A percentile compares a stretch with the other conserved stretches of the same genome.
These are phyloP conservation scores for Kurtzmaniella quercitrusa DNA, from an alignment of 1,139 yeast genomes.

Conservation along the genomic window DNA sequence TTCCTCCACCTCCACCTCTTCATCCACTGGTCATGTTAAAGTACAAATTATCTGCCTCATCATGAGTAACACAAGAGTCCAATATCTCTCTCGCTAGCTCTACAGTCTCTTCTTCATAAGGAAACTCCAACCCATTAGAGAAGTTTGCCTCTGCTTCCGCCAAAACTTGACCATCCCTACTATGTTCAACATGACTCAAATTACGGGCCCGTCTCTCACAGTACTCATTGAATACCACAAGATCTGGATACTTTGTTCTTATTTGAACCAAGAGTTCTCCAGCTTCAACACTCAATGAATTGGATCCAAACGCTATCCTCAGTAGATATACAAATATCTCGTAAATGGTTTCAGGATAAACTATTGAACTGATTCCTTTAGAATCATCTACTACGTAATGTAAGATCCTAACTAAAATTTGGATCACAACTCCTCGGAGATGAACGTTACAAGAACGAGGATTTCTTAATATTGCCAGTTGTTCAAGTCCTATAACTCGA, in stretches of 20 bases:
- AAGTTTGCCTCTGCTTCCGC: constrained; percentile 37
- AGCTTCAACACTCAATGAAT: constrained; percentile 34
- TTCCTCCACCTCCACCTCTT: too few relatives aligned
- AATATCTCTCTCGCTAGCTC: constrained; percentile 70
- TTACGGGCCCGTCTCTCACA: constrained; percentile 42
- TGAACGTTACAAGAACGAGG: constrained; percentile 45
- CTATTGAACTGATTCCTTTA: constrained; percentile 26
- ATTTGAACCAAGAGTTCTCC: constrained; percentile 25
- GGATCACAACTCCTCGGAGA: constrained; percentile 40
- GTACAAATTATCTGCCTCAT: constrained; percentile 75
- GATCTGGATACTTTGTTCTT: constrained; percentile 19
- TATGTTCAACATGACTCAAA: constrained; percentile 26
- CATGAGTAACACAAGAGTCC: constrained; percentile 65
- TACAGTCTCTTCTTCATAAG: constrained; percentile 59
- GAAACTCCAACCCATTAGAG: constrained; percentile 58
- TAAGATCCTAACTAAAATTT: constrained; percentile 29
- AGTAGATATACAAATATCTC: constrained; percentile 51
- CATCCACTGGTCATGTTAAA: constrained; percentile 43
- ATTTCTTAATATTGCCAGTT: constrained; percentile 38
- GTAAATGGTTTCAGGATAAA: constrained; percentile 40
- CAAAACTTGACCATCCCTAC: constrained; percentile 11
- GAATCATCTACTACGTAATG: constrained; percentile 31
- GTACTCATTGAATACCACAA: constrained; percentile 35
- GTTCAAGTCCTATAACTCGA: constrained; percentile 48
- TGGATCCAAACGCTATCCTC: constrained; percentile 54